phyloP scores from a whole-genome alignment of 2,329 filamentous ascomycete species.

The Xylaria sp. region DNA sequence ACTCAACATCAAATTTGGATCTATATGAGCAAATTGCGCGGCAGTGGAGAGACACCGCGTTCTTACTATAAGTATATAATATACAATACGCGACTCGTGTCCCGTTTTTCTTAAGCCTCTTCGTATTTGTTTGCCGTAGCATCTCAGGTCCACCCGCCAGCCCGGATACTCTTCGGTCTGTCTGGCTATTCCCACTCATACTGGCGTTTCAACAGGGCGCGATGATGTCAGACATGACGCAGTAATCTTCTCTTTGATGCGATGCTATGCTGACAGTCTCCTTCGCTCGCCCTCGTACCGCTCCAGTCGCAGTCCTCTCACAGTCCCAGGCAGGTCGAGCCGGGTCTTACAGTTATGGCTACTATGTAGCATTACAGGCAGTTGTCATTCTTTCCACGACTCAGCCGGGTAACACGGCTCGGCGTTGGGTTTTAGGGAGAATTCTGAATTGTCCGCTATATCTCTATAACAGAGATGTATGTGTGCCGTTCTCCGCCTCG shows the following conservation, averaged over 20 bases:
- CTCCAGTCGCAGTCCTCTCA: too few relatives aligned
- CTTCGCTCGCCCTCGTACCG: neutral
- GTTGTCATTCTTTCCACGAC: neutral
- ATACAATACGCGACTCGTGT: neutral
- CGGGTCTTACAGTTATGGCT: neutral
- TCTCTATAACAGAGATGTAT: neutral
- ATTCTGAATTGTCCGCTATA: neutral
- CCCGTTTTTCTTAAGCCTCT: neutral
- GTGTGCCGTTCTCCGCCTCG: neutral
- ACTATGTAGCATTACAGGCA: too few relatives aligned
- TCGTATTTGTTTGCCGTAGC: neutral
- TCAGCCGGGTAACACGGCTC: neutral
- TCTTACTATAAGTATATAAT: neutral
- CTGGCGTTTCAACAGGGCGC: neutral
- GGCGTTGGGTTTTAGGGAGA: neutral
- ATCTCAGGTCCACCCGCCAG: neutral
- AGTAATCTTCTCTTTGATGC: neutral
- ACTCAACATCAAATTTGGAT: neutral
- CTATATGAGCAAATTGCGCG: neutral
- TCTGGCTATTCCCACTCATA: neutral
- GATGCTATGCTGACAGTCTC: neutral
- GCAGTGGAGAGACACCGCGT: neutral
- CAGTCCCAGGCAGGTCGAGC: too few relatives aligned
- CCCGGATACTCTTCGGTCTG: neutral
- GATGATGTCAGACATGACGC: conserved; percentile 9